Evolutionary conservation across 2,329 filamentous ascomycete genomes (phyloP).

Genomic region (Dryadomyces sulphureus): DNA sequence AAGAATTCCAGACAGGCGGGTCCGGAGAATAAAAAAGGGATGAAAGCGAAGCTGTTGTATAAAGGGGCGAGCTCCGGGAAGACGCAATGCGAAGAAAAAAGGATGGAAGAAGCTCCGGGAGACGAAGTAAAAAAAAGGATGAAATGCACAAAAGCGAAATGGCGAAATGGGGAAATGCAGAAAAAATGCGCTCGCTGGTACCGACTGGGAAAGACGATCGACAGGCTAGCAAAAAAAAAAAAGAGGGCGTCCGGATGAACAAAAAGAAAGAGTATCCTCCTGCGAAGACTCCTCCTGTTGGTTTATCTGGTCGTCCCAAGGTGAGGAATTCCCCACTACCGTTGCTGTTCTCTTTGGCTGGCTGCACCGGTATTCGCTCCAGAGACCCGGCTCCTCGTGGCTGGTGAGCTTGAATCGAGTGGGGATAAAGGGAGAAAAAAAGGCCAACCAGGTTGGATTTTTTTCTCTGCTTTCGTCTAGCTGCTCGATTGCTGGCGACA

Average conservation of each 20-base stretch:
- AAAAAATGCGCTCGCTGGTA: background rate
- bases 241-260: background rate
- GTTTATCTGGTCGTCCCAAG: background rate
- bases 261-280: background rate
- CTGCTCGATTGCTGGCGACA: background rate
- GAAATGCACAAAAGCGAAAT: background rate
- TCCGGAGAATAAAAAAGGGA: conserved; percentile 3
- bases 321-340: background rate
- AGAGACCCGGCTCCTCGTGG: background rate
- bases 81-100: background rate
- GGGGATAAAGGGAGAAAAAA: background rate
- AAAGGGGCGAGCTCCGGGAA: background rate
- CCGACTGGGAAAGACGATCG: background rate
- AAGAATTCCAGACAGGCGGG: conserved; percentile 2
- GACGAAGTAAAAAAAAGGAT: background rate
- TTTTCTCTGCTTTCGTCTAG: background rate
- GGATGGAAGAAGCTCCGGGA: conserved; percentile 2
- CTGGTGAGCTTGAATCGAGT: background rate
- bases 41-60: conserved; percentile 2
- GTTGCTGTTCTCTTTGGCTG: background rate
- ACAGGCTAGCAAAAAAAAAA: background rate
- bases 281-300: conserved; percentile 1
- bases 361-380: background rate
- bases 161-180: background rate
- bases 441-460: background rate